phyloP scores from a whole-genome alignment of 495 filamentous ascomycete species.

The Gamarada debralockiae region DNA sequence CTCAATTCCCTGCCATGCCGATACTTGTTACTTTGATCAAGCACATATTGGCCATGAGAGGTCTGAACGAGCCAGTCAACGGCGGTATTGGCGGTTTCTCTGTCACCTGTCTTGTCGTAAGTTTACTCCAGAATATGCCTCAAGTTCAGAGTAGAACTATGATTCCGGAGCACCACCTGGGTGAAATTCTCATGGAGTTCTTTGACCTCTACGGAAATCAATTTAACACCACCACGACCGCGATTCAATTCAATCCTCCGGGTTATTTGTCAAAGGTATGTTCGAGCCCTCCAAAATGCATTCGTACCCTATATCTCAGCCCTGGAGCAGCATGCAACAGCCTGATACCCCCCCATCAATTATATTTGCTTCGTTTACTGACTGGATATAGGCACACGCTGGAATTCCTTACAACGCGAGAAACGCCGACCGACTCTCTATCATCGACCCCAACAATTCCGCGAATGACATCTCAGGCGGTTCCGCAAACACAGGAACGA shows the following conservation, averaged over 20 bases:
- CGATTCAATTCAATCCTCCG: slow-evolving; percentile 72
- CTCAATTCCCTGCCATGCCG: slow-evolving; percentile 76
- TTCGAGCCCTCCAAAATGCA: not conserved
- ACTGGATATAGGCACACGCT: slow-evolving; percentile 8
- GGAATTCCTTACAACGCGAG: slow-evolving; percentile 34
- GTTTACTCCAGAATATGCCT: slow-evolving; percentile 74
- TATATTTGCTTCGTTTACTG: not conserved
- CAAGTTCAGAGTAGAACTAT: slow-evolving; percentile 54
- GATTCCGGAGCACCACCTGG: slow-evolving; percentile 60
- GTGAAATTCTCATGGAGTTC: slow-evolving; percentile 77
- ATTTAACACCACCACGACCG: slow-evolving; percentile 61
- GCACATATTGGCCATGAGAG: slow-evolving; percentile 84
- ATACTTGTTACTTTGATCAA: slow-evolving; percentile 82
- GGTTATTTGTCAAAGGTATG: slow-evolving; percentile 69
- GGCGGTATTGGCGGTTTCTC: slow-evolving; percentile 95
- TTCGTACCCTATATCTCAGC: not conserved
- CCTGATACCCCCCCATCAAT: no score
- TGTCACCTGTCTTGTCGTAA: slow-evolving; percentile 88
- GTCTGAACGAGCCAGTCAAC: slow-evolving; percentile 81
- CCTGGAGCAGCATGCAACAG: no score
- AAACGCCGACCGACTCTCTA: slow-evolving; percentile 51
- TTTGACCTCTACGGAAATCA: slow-evolving; percentile 81
- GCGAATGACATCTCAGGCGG: slow-evolving; percentile 85
- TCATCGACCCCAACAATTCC: slow-evolving; percentile 83
- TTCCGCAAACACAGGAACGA: slow-evolving; percentile 56